A percentile compares a stretch with the other conserved stretches of the same genome.
Conservation (phyloP, 352 stramenopile genomes). For the Globisporangium mamillatum region DNA sequence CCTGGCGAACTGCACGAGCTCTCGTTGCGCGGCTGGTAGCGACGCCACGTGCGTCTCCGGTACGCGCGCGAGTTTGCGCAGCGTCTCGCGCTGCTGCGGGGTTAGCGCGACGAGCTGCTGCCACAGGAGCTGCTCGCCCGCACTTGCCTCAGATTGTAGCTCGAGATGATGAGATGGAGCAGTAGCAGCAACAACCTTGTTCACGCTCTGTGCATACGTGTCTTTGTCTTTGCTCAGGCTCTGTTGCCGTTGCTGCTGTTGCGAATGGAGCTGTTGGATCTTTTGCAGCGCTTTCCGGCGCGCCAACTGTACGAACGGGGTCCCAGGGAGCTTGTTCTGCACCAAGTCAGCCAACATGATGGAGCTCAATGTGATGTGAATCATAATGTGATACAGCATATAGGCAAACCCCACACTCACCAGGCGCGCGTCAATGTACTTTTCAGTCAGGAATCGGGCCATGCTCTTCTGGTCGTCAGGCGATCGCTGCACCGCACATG, state of each 20-base stretch:
- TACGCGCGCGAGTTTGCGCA: constrained; percentile 37
- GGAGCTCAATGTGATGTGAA: not conserved
- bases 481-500: not conserved
- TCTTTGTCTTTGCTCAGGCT: not conserved
- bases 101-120: constrained; percentile 24
- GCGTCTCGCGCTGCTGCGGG: constrained; percentile 32
- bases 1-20: constrained; percentile 56
- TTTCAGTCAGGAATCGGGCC: constrained; percentile 37
- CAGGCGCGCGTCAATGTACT: constrained; percentile 35
- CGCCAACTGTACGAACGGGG: constrained; percentile 50
- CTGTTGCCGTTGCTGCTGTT: not conserved
- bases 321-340: constrained; percentile 40
- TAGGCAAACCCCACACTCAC: not conserved
- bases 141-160: not conserved
- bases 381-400: not conserved
- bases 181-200: not conserved
- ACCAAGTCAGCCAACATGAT: not conserved
- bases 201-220: not conserved
- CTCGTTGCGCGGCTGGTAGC: constrained; percentile 33
- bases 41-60: constrained; percentile 34
- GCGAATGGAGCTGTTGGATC: constrained; percentile 32
- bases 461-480: constrained; percentile 16
- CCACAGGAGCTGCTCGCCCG: constrained; percentile 10
- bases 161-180: not conserved
- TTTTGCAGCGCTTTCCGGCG: constrained; percentile 43